Percentiles rank a stretch among this genome's conserved stretches.
These are phyloP conservation scores for Primulina huaijiensis DNA, from an alignment of 257 asterid genomes.

Conservation along the genomic window DNA sequence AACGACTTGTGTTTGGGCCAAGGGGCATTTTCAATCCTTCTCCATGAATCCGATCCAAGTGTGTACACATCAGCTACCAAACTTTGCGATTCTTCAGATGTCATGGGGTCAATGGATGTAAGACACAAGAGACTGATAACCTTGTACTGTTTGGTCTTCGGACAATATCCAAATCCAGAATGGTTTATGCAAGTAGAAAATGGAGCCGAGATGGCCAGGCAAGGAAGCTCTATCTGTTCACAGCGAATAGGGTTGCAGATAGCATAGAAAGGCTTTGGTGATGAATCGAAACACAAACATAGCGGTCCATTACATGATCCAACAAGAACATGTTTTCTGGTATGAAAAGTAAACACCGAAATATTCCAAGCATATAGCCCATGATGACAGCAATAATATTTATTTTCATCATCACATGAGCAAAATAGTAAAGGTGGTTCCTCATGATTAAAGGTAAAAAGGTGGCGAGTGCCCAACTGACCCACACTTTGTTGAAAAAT, in stretches of 20 bases:
- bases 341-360: conserved; percentile 34
- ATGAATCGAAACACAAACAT: conserved; percentile 31
- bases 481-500: conserved; percentile 26
- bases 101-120: conserved; percentile 17
- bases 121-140: conserved; percentile 36
- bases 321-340: conserved; percentile 27
- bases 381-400: conserved; percentile 3
- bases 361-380: conserved; percentile 18
- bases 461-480: conserved; percentile 26
- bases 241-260: conserved; percentile 50
- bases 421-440: conserved; percentile 31
- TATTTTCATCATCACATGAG: conserved; percentile 30
- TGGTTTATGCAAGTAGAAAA: conserved; percentile 24
- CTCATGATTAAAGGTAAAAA: conserved; percentile 35
- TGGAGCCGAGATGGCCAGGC: conserved; percentile 11
- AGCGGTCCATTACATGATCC: conserved; percentile 58
- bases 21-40: conserved; percentile 34
- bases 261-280: conserved; percentile 31
- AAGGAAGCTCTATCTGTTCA: conserved; percentile 34
- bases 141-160: conserved; percentile 45
- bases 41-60: conserved; percentile 49
- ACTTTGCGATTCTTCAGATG: conserved; percentile 11
- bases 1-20: conserved; percentile 35
- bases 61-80: conserved; percentile 39
- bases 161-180: conserved; percentile 45